Evolutionary conservation across 2,329 filamentous ascomycete species (phyloP), one percentile per base, ranked within the genome.

Genomic region (Fusarium secorum): DNA sequence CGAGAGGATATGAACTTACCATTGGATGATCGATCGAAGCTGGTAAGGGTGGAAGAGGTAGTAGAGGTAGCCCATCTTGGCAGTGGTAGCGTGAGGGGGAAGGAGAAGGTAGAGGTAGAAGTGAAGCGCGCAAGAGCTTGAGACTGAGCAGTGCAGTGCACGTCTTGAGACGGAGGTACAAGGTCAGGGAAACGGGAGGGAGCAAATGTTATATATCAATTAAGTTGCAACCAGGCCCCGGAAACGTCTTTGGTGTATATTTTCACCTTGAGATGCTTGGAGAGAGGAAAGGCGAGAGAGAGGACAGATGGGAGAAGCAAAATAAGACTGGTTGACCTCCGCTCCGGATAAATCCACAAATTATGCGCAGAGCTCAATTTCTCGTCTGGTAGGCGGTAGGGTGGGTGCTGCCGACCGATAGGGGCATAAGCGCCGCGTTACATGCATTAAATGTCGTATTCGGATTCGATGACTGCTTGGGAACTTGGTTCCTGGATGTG

Each of bases 1-100:
- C 30, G 14, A 8, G 32, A 26, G 18, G 49, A n/a, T 11, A 41
- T 26, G 18, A 60, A 77, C 85, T 74, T 86, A 96, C 94, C 94
- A 97, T 90, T 97, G 94, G 69, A 97, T 86, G 70, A 97, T 94
- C 49, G 92, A 87, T 78, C 93, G 90, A 79, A 97, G 84, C 84
- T 97, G 87, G 73, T 86, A 86, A 38, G 93, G 92, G 82, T 97
- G 94, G 72, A 93, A 83, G 64, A 90, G 81, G 77, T 90, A 93
- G 84, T 95, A 96, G 70, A 93, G 78, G 65, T 89, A 80, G 70
- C 85, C 87, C 89, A 91, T 91, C 69, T 78, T 86, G 79, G 75
- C 76, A 61, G 59, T 44, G 61, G 48, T 45, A 51, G 56, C 30
- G 59, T 48, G 61, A 66, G 59, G 51, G 64, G 66, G 41, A 17